These are phyloP conservation scores for Saccharomyces jurei DNA, from an alignment of 805 yeast species.

Conservation along the genomic window DNA sequence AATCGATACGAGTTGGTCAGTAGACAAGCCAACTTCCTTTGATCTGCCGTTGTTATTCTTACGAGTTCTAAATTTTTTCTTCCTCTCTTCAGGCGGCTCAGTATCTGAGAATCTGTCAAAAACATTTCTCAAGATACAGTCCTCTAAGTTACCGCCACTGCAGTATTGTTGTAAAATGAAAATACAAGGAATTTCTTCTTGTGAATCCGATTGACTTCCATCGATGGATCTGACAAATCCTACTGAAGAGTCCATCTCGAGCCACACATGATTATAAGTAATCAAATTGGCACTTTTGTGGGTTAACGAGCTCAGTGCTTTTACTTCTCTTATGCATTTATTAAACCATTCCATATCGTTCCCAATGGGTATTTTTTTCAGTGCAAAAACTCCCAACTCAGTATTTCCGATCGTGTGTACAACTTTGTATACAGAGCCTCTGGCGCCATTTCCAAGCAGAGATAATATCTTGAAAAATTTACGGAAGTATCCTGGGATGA, in stretches of 20 bases:
- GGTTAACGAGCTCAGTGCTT: slow-evolving; percentile 47
- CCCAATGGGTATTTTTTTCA: slow-evolving; percentile 80
- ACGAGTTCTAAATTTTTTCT: slow-evolving; percentile 26
- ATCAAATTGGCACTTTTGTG: slow-evolving; percentile 56
- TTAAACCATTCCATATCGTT: slow-evolving; percentile 60
- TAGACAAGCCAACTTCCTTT: slow-evolving; percentile 33
- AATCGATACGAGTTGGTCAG: slow-evolving; percentile 58
- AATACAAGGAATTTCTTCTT: slow-evolving; percentile 50
- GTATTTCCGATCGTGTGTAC: slow-evolving; percentile 66
- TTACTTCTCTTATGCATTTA: slow-evolving; percentile 69
- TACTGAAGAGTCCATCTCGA: slow-evolving; percentile 55
- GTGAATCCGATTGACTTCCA: slow-evolving; percentile 9
- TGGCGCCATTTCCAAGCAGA: slow-evolving; percentile 71
- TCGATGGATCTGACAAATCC: slow-evolving; percentile 19
- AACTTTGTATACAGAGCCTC: slow-evolving; percentile 78
- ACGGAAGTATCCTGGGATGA: slow-evolving; percentile 74
- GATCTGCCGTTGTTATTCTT: slow-evolving; percentile 9
- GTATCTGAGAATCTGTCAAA: slow-evolving; percentile 31
- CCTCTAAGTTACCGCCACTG: slow-evolving; percentile 81
- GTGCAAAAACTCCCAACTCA: slow-evolving; percentile 70
- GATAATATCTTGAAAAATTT: slow-evolving; percentile 59
- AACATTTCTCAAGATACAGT: slow-evolving; percentile 37
- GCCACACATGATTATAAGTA: slow-evolving; percentile 86
- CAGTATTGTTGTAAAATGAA: slow-evolving; percentile 82
- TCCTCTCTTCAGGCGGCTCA: slow-evolving; percentile 34